Conservation (phyloP, 495 filamentous ascomycete genomes). For the Penicillium atrosanguineum region DNA sequence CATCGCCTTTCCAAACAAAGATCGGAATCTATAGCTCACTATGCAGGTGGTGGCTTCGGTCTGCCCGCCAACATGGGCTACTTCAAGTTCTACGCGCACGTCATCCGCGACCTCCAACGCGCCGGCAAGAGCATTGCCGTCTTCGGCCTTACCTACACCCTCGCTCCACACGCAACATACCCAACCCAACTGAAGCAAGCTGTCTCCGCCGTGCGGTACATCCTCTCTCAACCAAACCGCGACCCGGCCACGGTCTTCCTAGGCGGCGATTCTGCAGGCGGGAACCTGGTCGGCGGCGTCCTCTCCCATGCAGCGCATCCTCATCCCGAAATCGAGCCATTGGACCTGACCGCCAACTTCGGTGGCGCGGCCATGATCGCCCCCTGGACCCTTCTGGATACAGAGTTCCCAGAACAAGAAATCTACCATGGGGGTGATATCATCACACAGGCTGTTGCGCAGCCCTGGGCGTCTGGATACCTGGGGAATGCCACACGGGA, state of each 20-base stretch:
- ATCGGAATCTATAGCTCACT: neutral
- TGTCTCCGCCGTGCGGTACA: conserved; percentile 47
- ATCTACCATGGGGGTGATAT: conserved; percentile 53
- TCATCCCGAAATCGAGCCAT: conserved; percentile 46
- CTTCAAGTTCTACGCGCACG: conserved; percentile 49
- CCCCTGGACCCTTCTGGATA: conserved; percentile 55
- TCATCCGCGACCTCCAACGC: conserved; percentile 33
- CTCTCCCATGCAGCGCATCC: conserved; percentile 62
- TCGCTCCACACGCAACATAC: conserved; percentile 56
- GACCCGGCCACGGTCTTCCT: conserved; percentile 49
- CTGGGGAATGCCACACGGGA: conserved; percentile 46
- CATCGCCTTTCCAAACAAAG: neutral
- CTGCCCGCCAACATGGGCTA: conserved; percentile 50
- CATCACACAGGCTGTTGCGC: conserved; percentile 40
- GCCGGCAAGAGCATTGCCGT: conserved; percentile 46
- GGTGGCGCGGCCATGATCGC: conserved; percentile 53
- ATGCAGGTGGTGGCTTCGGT: conserved; percentile 57
- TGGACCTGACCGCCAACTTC: conserved; percentile 27
- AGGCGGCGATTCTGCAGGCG: conserved; percentile 65
- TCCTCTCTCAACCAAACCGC: conserved; percentile 43
- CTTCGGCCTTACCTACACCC: conserved; percentile 55
- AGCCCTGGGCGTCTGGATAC: conserved; percentile 49
- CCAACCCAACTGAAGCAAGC: conserved; percentile 62
- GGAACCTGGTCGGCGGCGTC: conserved; percentile 55
- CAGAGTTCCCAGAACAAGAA: conserved; percentile 34